Evolutionary conservation across 495 filamentous ascomycete genomes (phyloP).

Genomic region (Geopyxis carbonaria): DNA sequence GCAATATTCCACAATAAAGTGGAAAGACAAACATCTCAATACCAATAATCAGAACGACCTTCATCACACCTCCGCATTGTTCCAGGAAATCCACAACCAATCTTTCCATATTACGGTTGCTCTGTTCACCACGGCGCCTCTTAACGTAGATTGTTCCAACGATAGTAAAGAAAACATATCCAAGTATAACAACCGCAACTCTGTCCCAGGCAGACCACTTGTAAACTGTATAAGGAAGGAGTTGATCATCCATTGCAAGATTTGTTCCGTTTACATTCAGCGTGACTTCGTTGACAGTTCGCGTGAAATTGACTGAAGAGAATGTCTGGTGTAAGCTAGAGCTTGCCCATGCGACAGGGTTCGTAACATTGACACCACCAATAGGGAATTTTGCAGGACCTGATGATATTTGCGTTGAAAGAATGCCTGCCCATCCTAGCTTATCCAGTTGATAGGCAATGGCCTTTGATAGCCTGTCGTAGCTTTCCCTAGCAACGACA

Average conservation of each 20-base stretch:
- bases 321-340: background rate
- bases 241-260: background rate
- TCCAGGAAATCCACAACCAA: slow-evolving; percentile 65
- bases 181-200: slow-evolving; percentile 49
- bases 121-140: slow-evolving; percentile 45
- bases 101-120: slow-evolving; percentile 56
- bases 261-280: no score
- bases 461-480: slow-evolving; percentile 13
- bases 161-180: slow-evolving; percentile 58
- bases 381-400: slow-evolving; percentile 9
- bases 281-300: background rate
- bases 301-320: slow-evolving; percentile 5
- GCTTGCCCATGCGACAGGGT: slow-evolving; percentile 13
- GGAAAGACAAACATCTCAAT: slow-evolving; percentile 99
- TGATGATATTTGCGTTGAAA: slow-evolving; percentile 10
- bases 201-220: slow-evolving; percentile 24
- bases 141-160: slow-evolving; percentile 59
- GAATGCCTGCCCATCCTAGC: slow-evolving; percentile 12
- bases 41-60: slow-evolving; percentile 94
- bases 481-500: slow-evolving; percentile 17
- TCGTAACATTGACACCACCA: slow-evolving; percentile 11
- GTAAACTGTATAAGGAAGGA: slow-evolving; percentile 5
- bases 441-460: slow-evolving; percentile 18
- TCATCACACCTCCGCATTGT: slow-evolving; percentile 91
- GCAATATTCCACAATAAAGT: slow-evolving; percentile 78